Evolutionary conservation across 1,284 basidiomycete species (phyloP), one percentile per base, ranked within the genome.

Genomic region (Paramarasmius palmivorus): DNA sequence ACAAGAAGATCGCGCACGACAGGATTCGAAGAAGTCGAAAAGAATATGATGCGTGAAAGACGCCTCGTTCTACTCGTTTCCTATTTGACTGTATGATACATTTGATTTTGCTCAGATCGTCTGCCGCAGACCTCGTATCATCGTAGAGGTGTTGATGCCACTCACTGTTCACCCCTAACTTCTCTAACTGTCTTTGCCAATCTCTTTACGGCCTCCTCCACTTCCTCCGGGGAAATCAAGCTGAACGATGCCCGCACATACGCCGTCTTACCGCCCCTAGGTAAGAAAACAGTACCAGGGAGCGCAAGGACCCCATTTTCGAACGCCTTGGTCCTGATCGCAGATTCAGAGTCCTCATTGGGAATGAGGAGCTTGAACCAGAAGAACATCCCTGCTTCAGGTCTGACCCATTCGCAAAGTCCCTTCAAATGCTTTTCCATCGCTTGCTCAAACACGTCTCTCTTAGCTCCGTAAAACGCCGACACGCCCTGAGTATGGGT

Each of bases 311-410:
- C 91, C 20, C 93, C 93, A 49, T 84, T 84, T 53, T 85, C 83
- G 48, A 91, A 77, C 2, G 94, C 94, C 61, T 88, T 87, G 14
- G 83, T 87, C 50, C 81, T 76, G 62, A 98, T 92, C 46, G 97
- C 65, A n/a, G 77, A 72, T 61, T 83, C 84, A 2, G 90, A 92
- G 68, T 98, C 93, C 15, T 80, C 83, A 46, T 79, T 77, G 9
- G 56, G 58, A 29, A 84, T 64, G 12, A 81, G 71, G 34, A 89
- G 74, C 64, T 85, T 89, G 69, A 90, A 88, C 87, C 92, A 95
- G 65, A 92, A 83, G 73, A 95, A 94, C 90, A 94, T 90, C 58
- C 95, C 95, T 2, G 95, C 91, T 49, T 92, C 87, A 0, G 95
- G 95, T 0, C 80, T 77, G 38, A 75, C 82, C 94, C 95, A 98